phyloP scores from a whole-genome alignment of 129 eudicot genomes.

The Erigeron canadensis region DNA sequence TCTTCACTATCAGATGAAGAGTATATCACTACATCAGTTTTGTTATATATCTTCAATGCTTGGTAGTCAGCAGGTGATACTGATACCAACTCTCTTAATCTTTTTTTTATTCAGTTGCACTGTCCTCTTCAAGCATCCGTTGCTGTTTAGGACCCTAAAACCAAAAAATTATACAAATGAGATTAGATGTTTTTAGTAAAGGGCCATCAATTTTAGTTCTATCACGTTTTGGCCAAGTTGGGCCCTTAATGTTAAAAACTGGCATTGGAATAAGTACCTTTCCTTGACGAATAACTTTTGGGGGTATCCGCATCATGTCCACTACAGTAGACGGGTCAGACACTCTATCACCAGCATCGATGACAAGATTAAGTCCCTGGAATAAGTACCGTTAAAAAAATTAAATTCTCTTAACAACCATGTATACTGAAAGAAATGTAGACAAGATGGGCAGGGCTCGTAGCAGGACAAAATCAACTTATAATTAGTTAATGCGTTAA shows the following conservation, averaged over 20 bases:
- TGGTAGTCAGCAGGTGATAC: constrained; percentile 22
- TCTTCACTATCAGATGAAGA: not conserved
- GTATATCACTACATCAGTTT: too few species aligned
- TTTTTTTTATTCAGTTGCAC: constrained; percentile 22
- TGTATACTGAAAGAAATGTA: too few species aligned
- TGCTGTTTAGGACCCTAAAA: constrained; percentile 73
- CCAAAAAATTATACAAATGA: not conserved
- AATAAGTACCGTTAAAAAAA: constrained; percentile 15
- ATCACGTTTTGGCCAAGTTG: not conserved
- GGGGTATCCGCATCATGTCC: constrained; percentile 68
- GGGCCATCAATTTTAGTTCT: not conserved
- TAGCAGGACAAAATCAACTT: too few species aligned
- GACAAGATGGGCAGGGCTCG: too few species aligned
- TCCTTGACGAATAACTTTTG: constrained; percentile 66
- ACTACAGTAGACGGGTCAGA: constrained; percentile 97
- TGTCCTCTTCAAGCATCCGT: constrained; percentile 76
- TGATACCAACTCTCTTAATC: constrained; percentile 4
- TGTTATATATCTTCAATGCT: too few species aligned
- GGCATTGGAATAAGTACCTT: constrained; percentile 48
- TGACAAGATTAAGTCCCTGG: constrained; percentile 90
- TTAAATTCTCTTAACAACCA: not conserved
- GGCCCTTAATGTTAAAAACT: not conserved
- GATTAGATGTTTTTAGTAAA: too few species aligned
- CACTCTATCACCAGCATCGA: constrained; percentile 83
- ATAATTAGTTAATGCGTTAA: too few species aligned